A percentile compares a stretch with the other conserved stretches of the same genome.
These are phyloP conservation scores for Wickerhamomyces chaumierensis DNA, from an alignment of 805 yeast genomes.

Conservation along the genomic window DNA sequence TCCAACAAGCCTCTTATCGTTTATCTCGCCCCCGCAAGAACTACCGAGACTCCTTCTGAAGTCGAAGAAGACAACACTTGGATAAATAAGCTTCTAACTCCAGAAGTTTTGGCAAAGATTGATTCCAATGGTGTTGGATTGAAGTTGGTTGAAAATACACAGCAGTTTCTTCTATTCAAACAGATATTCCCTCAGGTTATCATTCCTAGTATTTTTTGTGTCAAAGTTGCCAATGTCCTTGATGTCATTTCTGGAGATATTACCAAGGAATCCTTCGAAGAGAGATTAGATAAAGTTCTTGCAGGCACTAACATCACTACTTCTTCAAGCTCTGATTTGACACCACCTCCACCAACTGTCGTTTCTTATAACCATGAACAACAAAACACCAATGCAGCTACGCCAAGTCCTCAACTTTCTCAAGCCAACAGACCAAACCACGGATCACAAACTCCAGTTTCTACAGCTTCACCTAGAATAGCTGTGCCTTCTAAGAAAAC, in stretches of 20 bases:
- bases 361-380: neutral
- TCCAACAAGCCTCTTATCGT: constrained; percentile 29
- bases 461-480: constrained; percentile 1
- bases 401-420: constrained; percentile 3
- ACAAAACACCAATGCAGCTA: constrained; percentile 2
- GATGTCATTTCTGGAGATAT: constrained; percentile 29
- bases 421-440: no score
- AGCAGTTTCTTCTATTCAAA: constrained; percentile 35
- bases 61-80: constrained; percentile 15
- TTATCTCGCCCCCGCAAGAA: constrained; percentile 17
- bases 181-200: constrained; percentile 42
- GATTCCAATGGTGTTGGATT: constrained; percentile 28
- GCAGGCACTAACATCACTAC: constrained; percentile 1
- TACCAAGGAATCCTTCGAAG: constrained; percentile 17
- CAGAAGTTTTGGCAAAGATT: constrained; percentile 9
- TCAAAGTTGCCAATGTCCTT: constrained; percentile 35
- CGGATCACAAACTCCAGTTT: no score
- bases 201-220: constrained; percentile 46
- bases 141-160: constrained; percentile 27
- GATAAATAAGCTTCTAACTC: constrained; percentile 11
- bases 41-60: neutral
- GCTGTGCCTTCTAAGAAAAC: neutral
- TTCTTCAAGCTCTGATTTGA: constrained; percentile 1
- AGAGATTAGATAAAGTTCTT: constrained; percentile 14
- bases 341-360: constrained; percentile 3